Conservation (phyloP, 495 filamentous ascomycete genomes). For the Neurospora sp. region DNA sequence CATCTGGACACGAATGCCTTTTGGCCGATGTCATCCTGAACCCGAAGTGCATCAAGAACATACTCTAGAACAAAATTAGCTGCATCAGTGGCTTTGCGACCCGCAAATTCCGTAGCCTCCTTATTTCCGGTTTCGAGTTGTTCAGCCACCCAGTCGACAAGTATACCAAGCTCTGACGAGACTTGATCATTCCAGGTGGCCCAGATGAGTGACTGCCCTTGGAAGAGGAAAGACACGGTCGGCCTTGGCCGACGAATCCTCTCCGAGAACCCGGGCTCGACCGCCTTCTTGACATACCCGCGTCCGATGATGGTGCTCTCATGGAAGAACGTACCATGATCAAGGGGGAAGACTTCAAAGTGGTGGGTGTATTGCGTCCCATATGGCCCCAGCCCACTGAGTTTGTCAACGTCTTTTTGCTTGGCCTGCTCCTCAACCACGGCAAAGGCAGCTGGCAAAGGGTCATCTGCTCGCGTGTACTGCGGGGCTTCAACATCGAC, state of each 20-base stretch:
- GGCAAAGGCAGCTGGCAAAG: constrained; percentile 23
- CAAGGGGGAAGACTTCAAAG: constrained; percentile 63
- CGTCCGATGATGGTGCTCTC: constrained; percentile 66
- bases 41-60: constrained; percentile 26
- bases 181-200: constrained; percentile 58
- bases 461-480: constrained; percentile 39
- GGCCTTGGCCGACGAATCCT: constrained; percentile 18
- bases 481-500: constrained; percentile 40
- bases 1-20: constrained; percentile 34
- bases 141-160: constrained; percentile 47
- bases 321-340: constrained; percentile 63
- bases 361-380: constrained; percentile 61
- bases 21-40: constrained; percentile 17
- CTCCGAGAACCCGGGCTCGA: constrained; percentile 25
- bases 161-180: constrained; percentile 54
- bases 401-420: constrained; percentile 25
- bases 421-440: constrained; percentile 9
- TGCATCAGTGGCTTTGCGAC: constrained; percentile 14
- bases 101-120: neutral
- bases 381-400: constrained; percentile 46
- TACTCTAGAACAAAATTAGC: constrained; percentile 33
- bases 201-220: constrained; percentile 49
- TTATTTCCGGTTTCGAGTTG: constrained; percentile 13
- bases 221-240: constrained; percentile 30
- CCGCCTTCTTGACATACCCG: constrained; percentile 48